phyloP scores from a whole-genome alignment of 1,139 yeast species.

The Petasospora fabianii region DNA sequence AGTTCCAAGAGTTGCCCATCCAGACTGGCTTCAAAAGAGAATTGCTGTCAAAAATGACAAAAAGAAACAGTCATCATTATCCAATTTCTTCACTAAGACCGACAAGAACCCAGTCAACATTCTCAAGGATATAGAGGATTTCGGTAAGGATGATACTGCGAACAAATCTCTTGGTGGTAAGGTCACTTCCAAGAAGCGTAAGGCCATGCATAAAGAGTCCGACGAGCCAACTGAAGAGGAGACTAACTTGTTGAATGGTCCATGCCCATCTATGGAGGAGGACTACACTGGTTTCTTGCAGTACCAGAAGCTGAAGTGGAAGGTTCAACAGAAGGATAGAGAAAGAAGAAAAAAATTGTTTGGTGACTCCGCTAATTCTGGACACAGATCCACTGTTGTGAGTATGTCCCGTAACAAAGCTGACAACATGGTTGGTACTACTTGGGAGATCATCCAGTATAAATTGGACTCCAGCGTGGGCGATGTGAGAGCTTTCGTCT shows the following conservation, averaged over 20 bases:
- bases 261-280: constrained; percentile 67
- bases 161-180: constrained; percentile 42
- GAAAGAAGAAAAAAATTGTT: constrained; percentile 72
- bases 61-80: constrained; percentile 66
- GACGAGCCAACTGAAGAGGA: constrained; percentile 37
- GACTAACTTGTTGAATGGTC: constrained; percentile 46
- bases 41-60: constrained; percentile 60
- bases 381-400: constrained; percentile 52
- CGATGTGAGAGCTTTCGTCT: constrained; percentile 66
- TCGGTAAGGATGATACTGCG: constrained; percentile 40
- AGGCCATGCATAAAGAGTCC: constrained; percentile 31
- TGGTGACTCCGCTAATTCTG: constrained; percentile 56
- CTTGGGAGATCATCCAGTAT: constrained; percentile 85
- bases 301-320: constrained; percentile 87
- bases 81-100: constrained; percentile 50
- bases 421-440: constrained; percentile 66
- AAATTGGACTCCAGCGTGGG: constrained; percentile 62
- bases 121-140: constrained; percentile 76
- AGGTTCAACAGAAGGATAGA: constrained; percentile 63
- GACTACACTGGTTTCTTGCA: constrained; percentile 76
- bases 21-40: constrained; percentile 81
- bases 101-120: constrained; percentile 28
- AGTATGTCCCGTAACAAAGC: constrained; percentile 74
- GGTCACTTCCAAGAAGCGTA: constrained; percentile 44
- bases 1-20: constrained; percentile 91